A percentile compares a stretch with the other conserved stretches of the same genome.
phyloP scores from a whole-genome alignment of 2,329 filamentous ascomycete genomes.

The Monosporascus sp. region DNA sequence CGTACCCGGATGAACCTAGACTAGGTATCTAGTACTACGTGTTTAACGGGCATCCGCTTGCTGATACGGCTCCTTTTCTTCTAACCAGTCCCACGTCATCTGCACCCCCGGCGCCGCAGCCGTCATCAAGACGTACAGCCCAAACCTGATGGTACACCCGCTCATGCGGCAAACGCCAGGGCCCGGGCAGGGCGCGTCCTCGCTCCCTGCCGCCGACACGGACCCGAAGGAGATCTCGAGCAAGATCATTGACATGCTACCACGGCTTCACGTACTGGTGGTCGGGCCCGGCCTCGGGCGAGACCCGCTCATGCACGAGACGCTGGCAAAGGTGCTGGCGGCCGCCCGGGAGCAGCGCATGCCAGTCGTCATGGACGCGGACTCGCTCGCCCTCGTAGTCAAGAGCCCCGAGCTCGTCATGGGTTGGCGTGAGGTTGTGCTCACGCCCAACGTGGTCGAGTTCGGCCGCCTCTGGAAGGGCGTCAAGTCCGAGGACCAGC shows the following conservation, averaged over 20 bases:
- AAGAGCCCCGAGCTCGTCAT: slow-evolving; percentile 69
- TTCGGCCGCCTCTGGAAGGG: slow-evolving; percentile 77
- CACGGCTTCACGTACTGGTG: slow-evolving; percentile 85
- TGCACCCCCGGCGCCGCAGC: slow-evolving; percentile 82
- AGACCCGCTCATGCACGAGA: slow-evolving; percentile 84
- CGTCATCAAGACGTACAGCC: slow-evolving; percentile 96
- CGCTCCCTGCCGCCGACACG: slow-evolving; percentile 46
- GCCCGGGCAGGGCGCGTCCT: slow-evolving; percentile 32
- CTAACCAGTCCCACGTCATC: slow-evolving; percentile 75
- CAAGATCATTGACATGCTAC: slow-evolving; percentile 72
- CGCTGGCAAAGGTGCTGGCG: slow-evolving; percentile 70
- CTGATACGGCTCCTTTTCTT: background rate
- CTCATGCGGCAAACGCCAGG: slow-evolving; percentile 71
- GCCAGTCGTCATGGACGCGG: slow-evolving; percentile 86
- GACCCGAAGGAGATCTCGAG: slow-evolving; percentile 58
- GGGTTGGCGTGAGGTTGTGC: slow-evolving; percentile 76
- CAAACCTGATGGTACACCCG: slow-evolving; percentile 97
- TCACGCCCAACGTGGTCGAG: slow-evolving; percentile 94
- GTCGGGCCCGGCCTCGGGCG: slow-evolving; percentile 89
- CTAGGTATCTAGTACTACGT: background rate
- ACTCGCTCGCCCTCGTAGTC: slow-evolving; percentile 76
- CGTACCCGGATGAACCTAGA: slow-evolving; percentile 9
- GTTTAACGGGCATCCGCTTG: too few species aligned
- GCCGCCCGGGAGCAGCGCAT: slow-evolving; percentile 68
- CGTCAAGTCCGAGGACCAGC: slow-evolving; percentile 49